phyloP scores from a whole-genome alignment of 73 alveolate genomes.

The Stentor roeselii region DNA sequence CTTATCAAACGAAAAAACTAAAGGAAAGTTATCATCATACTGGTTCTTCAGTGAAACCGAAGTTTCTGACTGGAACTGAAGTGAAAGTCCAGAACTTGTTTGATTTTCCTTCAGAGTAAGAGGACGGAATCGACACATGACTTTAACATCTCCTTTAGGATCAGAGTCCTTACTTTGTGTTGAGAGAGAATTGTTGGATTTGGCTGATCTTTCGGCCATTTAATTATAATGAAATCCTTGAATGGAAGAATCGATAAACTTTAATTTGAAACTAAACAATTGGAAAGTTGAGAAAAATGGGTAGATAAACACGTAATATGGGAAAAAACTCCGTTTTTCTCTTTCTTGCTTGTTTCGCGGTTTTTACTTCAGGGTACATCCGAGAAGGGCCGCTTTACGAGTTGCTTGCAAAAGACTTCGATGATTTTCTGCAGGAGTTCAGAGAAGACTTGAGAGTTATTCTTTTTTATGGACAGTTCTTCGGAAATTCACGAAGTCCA shows the following conservation, averaged over 20 bases:
- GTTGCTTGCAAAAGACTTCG: neutral
- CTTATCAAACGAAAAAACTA: constrained; percentile 69
- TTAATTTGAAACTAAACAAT: too few relatives aligned
- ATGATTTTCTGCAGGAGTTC: neutral
- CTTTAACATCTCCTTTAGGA: neutral
- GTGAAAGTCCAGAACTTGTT: neutral
- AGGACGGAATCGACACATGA: neutral
- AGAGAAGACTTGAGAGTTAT: neutral
- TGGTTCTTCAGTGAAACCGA: neutral
- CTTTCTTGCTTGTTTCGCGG: too few relatives aligned
- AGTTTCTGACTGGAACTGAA: neutral
- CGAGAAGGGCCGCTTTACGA: neutral
- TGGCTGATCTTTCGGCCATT: too few relatives aligned
- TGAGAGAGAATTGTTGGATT: too few relatives aligned
- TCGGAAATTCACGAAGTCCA: neutral
- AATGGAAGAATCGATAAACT: too few relatives aligned
- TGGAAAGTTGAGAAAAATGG: too few relatives aligned
- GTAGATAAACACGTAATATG: too few relatives aligned
- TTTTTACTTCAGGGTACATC: neutral
- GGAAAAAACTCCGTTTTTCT: too few relatives aligned
- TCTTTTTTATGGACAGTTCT: neutral
- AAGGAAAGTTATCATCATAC: neutral
- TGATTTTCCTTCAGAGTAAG: neutral
- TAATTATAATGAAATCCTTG: too few relatives aligned
- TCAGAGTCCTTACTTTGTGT: neutral